Percentiles rank a stretch among this genome's conserved stretches.
Evolutionary conservation across 1,284 basidiomycete species (phyloP).

Genomic region (Ceratorhiza oryzae-sativae): DNA sequence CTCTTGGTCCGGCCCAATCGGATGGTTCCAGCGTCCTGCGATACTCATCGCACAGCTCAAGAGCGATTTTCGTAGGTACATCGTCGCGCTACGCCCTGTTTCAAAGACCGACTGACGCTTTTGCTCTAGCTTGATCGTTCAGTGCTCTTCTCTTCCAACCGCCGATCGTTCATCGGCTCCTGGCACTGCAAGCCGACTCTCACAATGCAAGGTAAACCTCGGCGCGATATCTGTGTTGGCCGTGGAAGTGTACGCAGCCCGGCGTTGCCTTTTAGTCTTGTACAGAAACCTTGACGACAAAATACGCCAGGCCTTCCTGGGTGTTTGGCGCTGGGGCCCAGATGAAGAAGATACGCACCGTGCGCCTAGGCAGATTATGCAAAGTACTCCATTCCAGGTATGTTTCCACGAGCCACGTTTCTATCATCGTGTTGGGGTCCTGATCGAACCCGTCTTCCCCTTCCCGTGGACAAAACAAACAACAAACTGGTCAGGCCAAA

Average conservation of each 20-base stretch:
- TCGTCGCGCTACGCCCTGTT: background rate
- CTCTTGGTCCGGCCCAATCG: conserved; percentile 20
- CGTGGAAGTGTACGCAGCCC: conserved; percentile 12
- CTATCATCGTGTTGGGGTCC: conserved; percentile 15
- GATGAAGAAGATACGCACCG: conserved; percentile 14
- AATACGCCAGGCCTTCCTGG: background rate
- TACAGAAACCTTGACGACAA: conserved; percentile 12
- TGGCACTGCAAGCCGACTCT: background rate
- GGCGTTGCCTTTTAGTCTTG: conserved; percentile 24
- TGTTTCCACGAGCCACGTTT: conserved; percentile 21
- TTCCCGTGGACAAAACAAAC: background rate
- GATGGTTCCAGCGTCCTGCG: conserved; percentile 22
- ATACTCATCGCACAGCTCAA: conserved; percentile 27
- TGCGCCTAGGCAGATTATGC: conserved; percentile 20
- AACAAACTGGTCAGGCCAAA: conserved; percentile 11
- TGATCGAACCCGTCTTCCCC: conserved; percentile 20
- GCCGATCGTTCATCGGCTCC: background rate
- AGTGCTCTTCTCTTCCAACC: background rate
- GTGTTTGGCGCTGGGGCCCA: conserved; percentile 26
- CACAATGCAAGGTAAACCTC: conserved; percentile 25
- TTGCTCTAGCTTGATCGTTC: conserved; percentile 11
- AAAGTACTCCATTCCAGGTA: conserved; percentile 26
- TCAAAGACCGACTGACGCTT: conserved; percentile 7
- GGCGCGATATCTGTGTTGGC: conserved; percentile 10
- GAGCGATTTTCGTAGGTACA: conserved; percentile 28